Conservation (phyloP, 179 eudicot genomes). For the Nepenthes alata region DNA sequence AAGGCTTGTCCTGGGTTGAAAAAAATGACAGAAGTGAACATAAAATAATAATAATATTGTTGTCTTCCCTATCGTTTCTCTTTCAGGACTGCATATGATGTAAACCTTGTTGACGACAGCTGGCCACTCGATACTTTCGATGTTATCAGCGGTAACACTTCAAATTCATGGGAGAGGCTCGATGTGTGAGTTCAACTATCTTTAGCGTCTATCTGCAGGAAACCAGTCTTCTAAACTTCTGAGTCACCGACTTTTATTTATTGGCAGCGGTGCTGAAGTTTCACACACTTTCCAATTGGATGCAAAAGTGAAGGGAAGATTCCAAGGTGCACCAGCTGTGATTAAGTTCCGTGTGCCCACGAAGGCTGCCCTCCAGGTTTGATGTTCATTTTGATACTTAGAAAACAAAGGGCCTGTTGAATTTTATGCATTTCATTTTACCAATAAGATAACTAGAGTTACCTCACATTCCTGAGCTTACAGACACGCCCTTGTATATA, state of each 20-base stretch:
- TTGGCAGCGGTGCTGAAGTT: constrained; percentile 55
- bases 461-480: background rate
- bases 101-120: constrained; percentile 61
- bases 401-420: background rate
- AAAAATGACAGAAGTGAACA: background rate
- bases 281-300: constrained; percentile 74
- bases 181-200: constrained; percentile 51
- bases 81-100: constrained; percentile 82
- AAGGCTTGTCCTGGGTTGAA: background rate
- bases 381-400: background rate
- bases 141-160: constrained; percentile 53
- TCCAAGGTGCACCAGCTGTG: constrained; percentile 71
- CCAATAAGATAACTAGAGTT: too few relatives aligned
- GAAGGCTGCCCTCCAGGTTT: constrained; percentile 78
- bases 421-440: too few relatives aligned
- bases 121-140: constrained; percentile 61
- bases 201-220: background rate
- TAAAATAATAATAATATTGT: background rate
- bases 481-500: constrained; percentile 8
- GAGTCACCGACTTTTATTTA: constrained; percentile 8
- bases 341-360: constrained; percentile 76
- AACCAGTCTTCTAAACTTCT: constrained; percentile 3
- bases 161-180: constrained; percentile 84
- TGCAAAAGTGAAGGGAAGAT: constrained; percentile 50
- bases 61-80: background rate